These are phyloP conservation scores for Fusarium hostae DNA, from an alignment of 2,329 filamentous ascomycete species.

Conservation along the genomic window DNA sequence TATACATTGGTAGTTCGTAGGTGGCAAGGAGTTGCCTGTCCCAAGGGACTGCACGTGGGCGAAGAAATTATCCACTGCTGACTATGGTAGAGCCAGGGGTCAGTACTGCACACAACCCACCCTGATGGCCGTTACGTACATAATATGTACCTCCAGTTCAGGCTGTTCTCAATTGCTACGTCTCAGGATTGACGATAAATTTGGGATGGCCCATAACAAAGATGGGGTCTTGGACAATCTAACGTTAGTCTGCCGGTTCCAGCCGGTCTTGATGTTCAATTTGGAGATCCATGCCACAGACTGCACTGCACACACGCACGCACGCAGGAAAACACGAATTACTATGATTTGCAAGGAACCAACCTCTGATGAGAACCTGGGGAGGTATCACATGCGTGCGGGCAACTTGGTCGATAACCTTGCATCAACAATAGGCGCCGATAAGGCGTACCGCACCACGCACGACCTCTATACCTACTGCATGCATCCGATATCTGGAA, in stretches of 20 bases:
- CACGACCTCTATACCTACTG: not conserved
- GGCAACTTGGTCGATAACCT: slow-evolving; percentile 22
- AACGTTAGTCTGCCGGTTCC: slow-evolving; percentile 6
- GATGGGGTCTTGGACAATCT: not conserved
- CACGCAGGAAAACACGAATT: not conserved
- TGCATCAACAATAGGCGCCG: slow-evolving; percentile 11
- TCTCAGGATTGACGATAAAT: not conserved
- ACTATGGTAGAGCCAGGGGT: not conserved
- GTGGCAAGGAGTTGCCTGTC: slow-evolving; percentile 9
- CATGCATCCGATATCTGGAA: slow-evolving; percentile 4
- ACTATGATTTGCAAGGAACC: slow-evolving; percentile 4
- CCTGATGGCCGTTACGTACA: slow-evolving; percentile 25
- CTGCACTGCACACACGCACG: not conserved
- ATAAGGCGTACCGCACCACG: slow-evolving; percentile 16
- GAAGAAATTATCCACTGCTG: slow-evolving; percentile 5
- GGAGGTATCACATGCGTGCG: slow-evolving; percentile 14
- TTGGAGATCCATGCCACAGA: slow-evolving; percentile 10
- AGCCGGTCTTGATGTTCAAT: slow-evolving; percentile 1
- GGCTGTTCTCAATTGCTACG: not conserved
- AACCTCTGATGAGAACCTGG: slow-evolving; percentile 9
- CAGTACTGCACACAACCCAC: not conserved
- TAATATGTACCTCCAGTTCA: not conserved
- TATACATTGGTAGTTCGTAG: slow-evolving; percentile 33
- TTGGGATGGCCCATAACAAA: slow-evolving; percentile 12
- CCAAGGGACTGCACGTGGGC: slow-evolving; percentile 37